Evolutionary conservation across 495 filamentous ascomycete species (phyloP), one percentile per base, ranked within the genome.

Genomic region (Extremus antarcticus): DNA sequence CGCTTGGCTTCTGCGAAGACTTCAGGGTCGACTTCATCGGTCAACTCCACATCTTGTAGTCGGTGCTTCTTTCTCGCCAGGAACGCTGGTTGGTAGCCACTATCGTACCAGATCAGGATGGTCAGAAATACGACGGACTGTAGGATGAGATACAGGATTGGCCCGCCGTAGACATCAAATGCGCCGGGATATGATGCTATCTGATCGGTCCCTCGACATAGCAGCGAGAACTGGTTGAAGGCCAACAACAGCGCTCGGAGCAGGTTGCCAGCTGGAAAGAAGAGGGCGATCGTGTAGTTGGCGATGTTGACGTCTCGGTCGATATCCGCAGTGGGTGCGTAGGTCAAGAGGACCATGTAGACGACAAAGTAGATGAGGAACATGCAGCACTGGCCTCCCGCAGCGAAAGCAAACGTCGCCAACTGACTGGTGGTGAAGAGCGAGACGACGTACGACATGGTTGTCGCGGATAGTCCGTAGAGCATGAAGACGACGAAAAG

Each of bases 301-400:
- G 80, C 78, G 21, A 85, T 67, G 2, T 79, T 61, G 20, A 88
- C 65, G 52, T 77, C 67, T 1, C 61, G 59, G 59, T 88, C 82
- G 29, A 85, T 77, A 43, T 76, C 72, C 51, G 74, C 71, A 21
- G 80, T 73, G 0, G 83, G 77, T 3, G 79, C 68, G 65, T 87
- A 88, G n/a, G 54, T 56, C 41, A 65, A 83, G 45, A 91, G 75
- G 69, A 92, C 91, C 40, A 89, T 68, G 43, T 94, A 70, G 61
- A 91, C 84, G 67, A 88, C 83, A 47, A 94, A 76, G 68, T 95
- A 94, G 25, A 89, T 65, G 40, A 95, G 68, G 64, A 92, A 87
- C 67, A 88, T 71, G 11, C 83, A 76, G 25, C 78, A 67, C 65
- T 95, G 88, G 4, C 77, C 75, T 4, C 82, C 86, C 8, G 87